Evolutionary conservation across 2,329 filamentous ascomycete genomes (phyloP), one percentile per base, ranked within the genome.

Genomic region (Neurospora sp.): DNA sequence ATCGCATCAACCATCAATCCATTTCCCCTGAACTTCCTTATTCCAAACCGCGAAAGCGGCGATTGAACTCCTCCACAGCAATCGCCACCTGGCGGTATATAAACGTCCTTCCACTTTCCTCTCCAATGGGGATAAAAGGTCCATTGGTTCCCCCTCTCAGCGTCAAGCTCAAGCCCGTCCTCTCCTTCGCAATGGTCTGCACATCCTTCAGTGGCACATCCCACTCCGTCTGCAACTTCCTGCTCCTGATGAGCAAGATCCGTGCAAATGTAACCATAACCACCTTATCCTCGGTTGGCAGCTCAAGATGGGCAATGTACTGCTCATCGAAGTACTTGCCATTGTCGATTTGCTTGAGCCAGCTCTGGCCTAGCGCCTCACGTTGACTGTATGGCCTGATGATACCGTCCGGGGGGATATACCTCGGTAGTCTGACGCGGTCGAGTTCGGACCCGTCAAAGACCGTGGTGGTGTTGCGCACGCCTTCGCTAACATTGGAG

Each of bases 311-410:
- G 4, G 94, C 96, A 79, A 99, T 96, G 82, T 99, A 99, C 78
- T 93, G 88, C 80, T 99, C 96, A 81, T 97, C 91, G 86, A 99
- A 99, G 84, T 95, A 98, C 79, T 94, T 96, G 72, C 96, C 96
- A 74, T 97, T 96, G 81, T 99, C 96, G 11, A 97, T 89, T 71
- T 97, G 97, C 85, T 99, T 99, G 73, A 99, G 89, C 96, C 96
- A 99, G 84, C 93, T 97, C 79, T 99, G 96, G 0, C 96, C 96
- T 3, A 99, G 89, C 0, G 96, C 94, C 83, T 99, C 96, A 66
- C 96, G 92, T 78, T 97, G 92, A 70, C 90, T 94, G 84, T 97
- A 99, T 0, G 96, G 94, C 3, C 95, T 91, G 40, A 99, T 94
- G 71, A 99, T 92, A 52, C 96, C 96, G 78, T 99, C 95, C 58